Evolutionary conservation across 2,329 filamentous ascomycete genomes (phyloP), one percentile per base, ranked within the genome.

Genomic region (Clonostachys chloroleuca): DNA sequence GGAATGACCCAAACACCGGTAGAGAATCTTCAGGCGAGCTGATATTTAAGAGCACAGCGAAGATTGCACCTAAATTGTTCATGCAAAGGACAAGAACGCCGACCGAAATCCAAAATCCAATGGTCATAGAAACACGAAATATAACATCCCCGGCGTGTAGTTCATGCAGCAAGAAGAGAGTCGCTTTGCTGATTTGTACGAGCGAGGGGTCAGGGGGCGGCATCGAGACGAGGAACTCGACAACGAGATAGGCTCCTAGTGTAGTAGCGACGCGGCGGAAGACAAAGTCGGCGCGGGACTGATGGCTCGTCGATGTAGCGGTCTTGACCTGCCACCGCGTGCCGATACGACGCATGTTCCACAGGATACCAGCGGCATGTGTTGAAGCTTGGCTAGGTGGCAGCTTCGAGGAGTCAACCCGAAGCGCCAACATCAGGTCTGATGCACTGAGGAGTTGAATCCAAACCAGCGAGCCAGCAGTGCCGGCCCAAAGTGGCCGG

Each of bases 371-470:
- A 30, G 30, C 17, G 20, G 44, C 44, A 30, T 30, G 24, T 30
- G 24, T 10, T 30, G 24, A 10, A 10, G 24, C 9, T 30, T 30
- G 24, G 24, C 24, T 10, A 30, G 24, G 24, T 30, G 24, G 24
- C 9, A 30, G 24, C 24, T 30, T 9, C 20, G 44, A 46, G n/a
- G 36, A 14, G 20, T 46, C 44, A 2, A 46, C 44, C 9, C 36
- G 44, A 46, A n/a, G 34, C 8, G n/a, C 44, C 44, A 46, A 16
- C 14, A 40, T 5, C 44, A 46, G 44, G 16, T 46, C 44, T 18
- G 44, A 40, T 40, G 44, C 44, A 34, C 44, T 41, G 44, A 46
- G 44, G 14, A 46, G 36, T 37, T 46, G 44, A 37, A 46, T 34
- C 44, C 44, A 46, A 13, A 40, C 34, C 18, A 46, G 44, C 36